Evolutionary conservation across 148 eudicot species (phyloP).

Genomic region (Silene uniflora): DNA sequence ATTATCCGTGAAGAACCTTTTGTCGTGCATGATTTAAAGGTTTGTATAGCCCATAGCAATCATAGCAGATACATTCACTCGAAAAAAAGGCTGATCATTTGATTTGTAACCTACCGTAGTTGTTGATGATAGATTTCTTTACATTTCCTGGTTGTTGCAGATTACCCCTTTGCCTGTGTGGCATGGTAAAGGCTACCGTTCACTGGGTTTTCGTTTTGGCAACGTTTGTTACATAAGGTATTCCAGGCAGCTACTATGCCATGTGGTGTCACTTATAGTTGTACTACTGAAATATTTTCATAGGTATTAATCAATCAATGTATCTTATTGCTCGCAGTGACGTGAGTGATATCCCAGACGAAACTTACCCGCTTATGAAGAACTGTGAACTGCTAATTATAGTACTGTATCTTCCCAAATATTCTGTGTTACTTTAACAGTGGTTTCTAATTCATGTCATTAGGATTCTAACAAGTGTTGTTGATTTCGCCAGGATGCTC

Average conservation of each 20-base stretch:
- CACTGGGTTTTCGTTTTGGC: conserved; percentile 91
- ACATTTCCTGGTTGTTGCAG: conserved; percentile 32
- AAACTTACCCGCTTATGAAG: conserved; percentile 83
- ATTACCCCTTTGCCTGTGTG: conserved; percentile 95
- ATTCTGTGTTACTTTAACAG: not conserved
- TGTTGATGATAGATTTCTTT: not conserved
- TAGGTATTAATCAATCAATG: not conserved
- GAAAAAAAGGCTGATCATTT: not conserved
- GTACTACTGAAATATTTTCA: not conserved
- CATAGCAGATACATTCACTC: not conserved
- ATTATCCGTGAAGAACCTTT: conserved; percentile 84
- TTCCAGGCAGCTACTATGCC: not conserved
- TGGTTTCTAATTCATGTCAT: not conserved
- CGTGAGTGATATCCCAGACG: conserved; percentile 93
- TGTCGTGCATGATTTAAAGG: conserved; percentile 69
- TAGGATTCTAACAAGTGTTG: conserved; percentile 9
- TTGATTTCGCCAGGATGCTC: conserved; percentile 59
- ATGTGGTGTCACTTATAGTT: not conserved
- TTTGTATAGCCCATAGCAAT: conserved; percentile 17
- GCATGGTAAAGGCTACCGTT: conserved; percentile 88
- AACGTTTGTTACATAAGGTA: conserved; percentile 94
- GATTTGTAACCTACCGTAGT: not conserved
- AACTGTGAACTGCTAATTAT: conserved; percentile 83
- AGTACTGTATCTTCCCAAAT: conserved; percentile 36
- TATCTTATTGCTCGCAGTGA: conserved; percentile 53